Evolutionary conservation across 2,329 filamentous ascomycete species (phyloP).

Genomic region (Penicillium sp.): DNA sequence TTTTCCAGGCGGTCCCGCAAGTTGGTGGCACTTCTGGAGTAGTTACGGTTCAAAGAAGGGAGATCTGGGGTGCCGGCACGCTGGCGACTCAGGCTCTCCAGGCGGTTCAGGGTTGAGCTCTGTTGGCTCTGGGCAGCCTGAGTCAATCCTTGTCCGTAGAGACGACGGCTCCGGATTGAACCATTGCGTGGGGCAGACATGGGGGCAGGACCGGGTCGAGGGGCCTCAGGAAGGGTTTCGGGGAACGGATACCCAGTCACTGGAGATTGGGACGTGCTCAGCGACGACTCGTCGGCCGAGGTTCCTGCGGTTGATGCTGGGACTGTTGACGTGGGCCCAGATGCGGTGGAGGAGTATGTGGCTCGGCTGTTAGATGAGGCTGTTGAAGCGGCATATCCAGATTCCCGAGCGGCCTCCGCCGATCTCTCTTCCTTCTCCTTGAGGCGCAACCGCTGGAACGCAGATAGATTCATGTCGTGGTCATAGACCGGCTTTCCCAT

Average conservation of each 20-base stretch:
- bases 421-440: constrained; percentile 51
- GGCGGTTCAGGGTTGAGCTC: constrained; percentile 68
- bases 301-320: constrained; percentile 85
- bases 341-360: constrained; percentile 80
- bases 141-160: constrained; percentile 80
- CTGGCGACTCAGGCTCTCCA: constrained; percentile 73
- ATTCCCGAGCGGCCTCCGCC: constrained; percentile 39
- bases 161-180: constrained; percentile 66
- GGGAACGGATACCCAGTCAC: constrained; percentile 9
- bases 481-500: constrained; percentile 75
- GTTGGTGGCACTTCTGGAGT: constrained; percentile 62
- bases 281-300: constrained; percentile 72
- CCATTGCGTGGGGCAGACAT: constrained; percentile 57
- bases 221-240: constrained; percentile 23
- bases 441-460: constrained; percentile 72
- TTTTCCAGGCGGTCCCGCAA: constrained; percentile 52
- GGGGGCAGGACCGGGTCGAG: constrained; percentile 21
- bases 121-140: constrained; percentile 80
- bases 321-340: constrained; percentile 63
- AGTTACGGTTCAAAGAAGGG: constrained; percentile 45
- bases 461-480: constrained; percentile 76
- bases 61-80: constrained; percentile 56
- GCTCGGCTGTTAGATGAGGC: constrained; percentile 74
- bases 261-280: constrained; percentile 26
- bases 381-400: constrained; percentile 50